Percentiles rank a stretch among this genome's conserved stretches.
Conservation (phyloP, 1,284 basidiomycete genomes). For the Phenoliferia sp. region DNA sequence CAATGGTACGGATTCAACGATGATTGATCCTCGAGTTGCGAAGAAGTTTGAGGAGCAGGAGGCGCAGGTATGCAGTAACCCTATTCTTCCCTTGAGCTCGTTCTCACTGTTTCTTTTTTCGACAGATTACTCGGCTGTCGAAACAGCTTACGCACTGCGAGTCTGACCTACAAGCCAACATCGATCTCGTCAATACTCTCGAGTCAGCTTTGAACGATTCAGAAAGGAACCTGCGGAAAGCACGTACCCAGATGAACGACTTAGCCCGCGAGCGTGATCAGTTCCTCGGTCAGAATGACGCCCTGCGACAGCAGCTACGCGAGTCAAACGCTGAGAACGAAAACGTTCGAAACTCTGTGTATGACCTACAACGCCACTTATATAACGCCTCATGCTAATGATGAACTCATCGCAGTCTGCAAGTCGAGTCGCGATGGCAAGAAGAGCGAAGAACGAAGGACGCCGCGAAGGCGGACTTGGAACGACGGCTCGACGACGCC, state of each 20-base stretch:
- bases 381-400: background rate
- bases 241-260: conserved; percentile 82
- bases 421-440: conserved; percentile 64
- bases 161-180: conserved; percentile 81
- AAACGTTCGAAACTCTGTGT: conserved; percentile 64
- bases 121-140: conserved; percentile 76
- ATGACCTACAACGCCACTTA: background rate
- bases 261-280: conserved; percentile 75
- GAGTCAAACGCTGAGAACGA: conserved; percentile 72
- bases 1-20: conserved; percentile 15
- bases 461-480: conserved; percentile 71
- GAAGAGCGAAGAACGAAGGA: conserved; percentile 78
- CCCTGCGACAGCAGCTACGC: conserved; percentile 62
- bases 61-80: conserved; percentile 54
- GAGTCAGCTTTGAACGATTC: conserved; percentile 80
- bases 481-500: conserved; percentile 75
- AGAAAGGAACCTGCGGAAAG: conserved; percentile 84
- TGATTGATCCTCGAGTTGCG: conserved; percentile 54
- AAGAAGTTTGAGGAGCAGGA: conserved; percentile 72
- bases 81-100: background rate
- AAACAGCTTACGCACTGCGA: conserved; percentile 88
- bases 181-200: conserved; percentile 76
- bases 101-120: background rate
- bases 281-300: conserved; percentile 58
- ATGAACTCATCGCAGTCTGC: background rate